Base-by-base conservation (phyloP, 179 eudicot genomes). In the Heliamphora pulchella region DNA sequence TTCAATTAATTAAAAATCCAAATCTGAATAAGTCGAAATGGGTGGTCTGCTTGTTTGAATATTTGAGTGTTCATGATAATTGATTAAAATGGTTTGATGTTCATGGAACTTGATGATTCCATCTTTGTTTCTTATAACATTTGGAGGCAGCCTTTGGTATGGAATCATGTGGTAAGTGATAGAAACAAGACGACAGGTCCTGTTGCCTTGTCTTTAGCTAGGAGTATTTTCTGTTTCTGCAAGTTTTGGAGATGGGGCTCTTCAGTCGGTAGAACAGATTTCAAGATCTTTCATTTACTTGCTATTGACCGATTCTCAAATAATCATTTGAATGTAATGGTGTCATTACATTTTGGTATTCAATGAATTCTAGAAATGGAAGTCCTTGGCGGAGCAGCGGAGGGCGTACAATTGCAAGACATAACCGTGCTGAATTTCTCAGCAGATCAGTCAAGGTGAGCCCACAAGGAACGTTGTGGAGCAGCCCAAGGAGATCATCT, bases 371-470 rank as follows among this genome's bases (percentile, higher is more conserved):
- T 31, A 31, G 31, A 31, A 31, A 31, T 31, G 50, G 67, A 57
- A 84, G 76, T 75, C 72, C 64, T 79, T 85, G 80, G 84, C 71
- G 79, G 67, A 83, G 84, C 77, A 73, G 74, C 61, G 81, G 81
- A 71, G 83, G 71, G 73, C 53, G 75, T 66, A 83, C 79, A 31
- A 31, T 0, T 54, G 81, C 83, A 44, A 87, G 70, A 61, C 82
- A 81, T 31, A 87, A 80, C 13, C 91, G 89, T 62, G 88, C 96
- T 53, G 98, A 91, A 81, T 94, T 94, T 83, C 86, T 83, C 76
- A 90, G 92, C 82, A 88, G 86, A 85, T 79, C 91, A 47, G 80
- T 83, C 51, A 86, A 81, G 59, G 48, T 54, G 66, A 81, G 85
- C 70, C 72, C 86, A 67, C 86, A 57, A 65, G 86, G 89, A 72